Percentiles rank a stretch among this genome's conserved stretches.
These are phyloP conservation scores for Alternaria sp. DNA, from an alignment of 2,329 filamentous ascomycete species.

Conservation along the genomic window DNA sequence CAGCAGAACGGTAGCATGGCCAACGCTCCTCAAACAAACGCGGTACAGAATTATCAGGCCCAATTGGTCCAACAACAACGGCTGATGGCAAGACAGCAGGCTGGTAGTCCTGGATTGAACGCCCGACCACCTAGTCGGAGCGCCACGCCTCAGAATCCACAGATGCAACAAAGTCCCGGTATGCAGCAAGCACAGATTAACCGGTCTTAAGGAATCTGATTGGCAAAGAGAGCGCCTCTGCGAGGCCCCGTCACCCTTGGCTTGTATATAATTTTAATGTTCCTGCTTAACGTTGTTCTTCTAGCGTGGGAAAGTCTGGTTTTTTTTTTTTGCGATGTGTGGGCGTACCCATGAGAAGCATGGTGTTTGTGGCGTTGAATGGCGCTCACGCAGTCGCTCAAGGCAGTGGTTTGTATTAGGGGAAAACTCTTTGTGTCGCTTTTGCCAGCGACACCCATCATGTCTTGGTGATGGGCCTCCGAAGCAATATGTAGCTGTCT, in stretches of 20 bases:
- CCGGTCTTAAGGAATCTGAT: slow-evolving; percentile 16
- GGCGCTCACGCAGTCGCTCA: slow-evolving; percentile 7
- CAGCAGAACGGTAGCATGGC: slow-evolving; percentile 38
- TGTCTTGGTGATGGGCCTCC: neutral
- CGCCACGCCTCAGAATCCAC: slow-evolving; percentile 47
- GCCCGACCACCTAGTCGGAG: slow-evolving; percentile 44
- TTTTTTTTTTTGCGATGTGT: slow-evolving; percentile 3
- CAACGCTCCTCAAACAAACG: slow-evolving; percentile 40
- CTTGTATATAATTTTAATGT: slow-evolving; percentile 43
- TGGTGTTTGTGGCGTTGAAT: slow-evolving; percentile 16
- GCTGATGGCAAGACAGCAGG: slow-evolving; percentile 42
- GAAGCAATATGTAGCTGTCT: slow-evolving; percentile 10
- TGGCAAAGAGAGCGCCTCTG: slow-evolving; percentile 17
- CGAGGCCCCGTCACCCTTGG: slow-evolving; percentile 22
- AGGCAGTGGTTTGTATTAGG: neutral
- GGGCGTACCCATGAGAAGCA: slow-evolving; percentile 6
- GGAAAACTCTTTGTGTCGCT: neutral
- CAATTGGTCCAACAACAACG: slow-evolving; percentile 48
- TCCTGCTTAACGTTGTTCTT: slow-evolving; percentile 23
- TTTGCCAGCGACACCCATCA: slow-evolving; percentile 2
- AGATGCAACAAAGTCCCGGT: slow-evolving; percentile 43
- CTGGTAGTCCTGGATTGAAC: slow-evolving; percentile 41
- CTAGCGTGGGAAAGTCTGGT: slow-evolving; percentile 11
- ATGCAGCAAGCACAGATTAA: slow-evolving; percentile 43
- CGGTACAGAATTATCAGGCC: slow-evolving; percentile 46